Evolutionary conservation across 2,329 filamentous ascomycete genomes (phyloP).

Genomic region (Coniosporium tulheliwenetii): DNA sequence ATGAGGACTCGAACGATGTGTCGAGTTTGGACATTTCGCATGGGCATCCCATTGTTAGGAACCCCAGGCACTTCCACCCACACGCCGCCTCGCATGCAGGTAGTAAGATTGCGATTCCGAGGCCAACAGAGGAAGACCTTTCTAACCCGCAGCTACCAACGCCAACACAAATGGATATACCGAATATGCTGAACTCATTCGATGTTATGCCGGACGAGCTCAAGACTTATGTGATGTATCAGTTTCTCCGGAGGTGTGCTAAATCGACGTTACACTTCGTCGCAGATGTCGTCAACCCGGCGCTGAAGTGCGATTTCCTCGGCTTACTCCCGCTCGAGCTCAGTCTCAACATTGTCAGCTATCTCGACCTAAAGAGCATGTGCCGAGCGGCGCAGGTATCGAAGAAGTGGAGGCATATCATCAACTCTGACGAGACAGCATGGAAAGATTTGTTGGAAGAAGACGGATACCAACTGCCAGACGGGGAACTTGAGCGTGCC

Average conservation of each 20-base stretch:
- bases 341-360: constrained; percentile 72
- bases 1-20: constrained; percentile 12
- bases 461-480: constrained; percentile 65
- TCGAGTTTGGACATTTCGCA: constrained; percentile 18
- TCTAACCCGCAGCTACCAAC: constrained; percentile 19
- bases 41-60: not conserved
- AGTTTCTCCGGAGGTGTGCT: constrained; percentile 75
- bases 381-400: constrained; percentile 87
- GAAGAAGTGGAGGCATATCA: constrained; percentile 78
- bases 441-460: constrained; percentile 87
- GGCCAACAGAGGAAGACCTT: not conserved
- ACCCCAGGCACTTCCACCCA: not conserved
- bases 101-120: not conserved
- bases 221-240: constrained; percentile 94
- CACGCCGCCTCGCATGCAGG: not conserved
- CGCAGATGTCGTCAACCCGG: constrained; percentile 81
- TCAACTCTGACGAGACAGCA: constrained; percentile 84
- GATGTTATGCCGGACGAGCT: constrained; percentile 81
- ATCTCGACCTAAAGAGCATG: constrained; percentile 71
- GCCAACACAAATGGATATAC: constrained; percentile 55
- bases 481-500: constrained; percentile 71
- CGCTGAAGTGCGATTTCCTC: constrained; percentile 87
- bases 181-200: constrained; percentile 73
- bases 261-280: constrained; percentile 81
- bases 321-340: constrained; percentile 72